Base-by-base conservation (phyloP, 2,329 filamentous ascomycete species). In the Microsporum audouinii region DNA sequence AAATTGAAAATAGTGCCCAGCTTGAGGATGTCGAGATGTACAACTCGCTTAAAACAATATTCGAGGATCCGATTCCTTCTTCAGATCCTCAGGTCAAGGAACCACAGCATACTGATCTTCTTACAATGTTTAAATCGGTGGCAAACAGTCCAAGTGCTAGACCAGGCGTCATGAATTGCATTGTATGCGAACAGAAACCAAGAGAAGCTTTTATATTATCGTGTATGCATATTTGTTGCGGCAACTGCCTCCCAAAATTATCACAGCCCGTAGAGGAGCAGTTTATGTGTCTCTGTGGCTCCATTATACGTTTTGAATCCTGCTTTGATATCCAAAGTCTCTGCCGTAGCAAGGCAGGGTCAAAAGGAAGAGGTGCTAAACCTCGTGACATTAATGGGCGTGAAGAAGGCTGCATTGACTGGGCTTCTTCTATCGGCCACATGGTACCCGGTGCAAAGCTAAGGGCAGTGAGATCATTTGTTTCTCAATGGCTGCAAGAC, bases 151-250 rank as follows among this genome's bases (percentile, higher is more conserved):
- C 49, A 27, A 17, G 34, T 5, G 31, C 17, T 1, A 67, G 76
- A 3, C 65, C 65, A 2, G 62, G 67, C 3, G 65, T 60, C 12
- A 43, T 66, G 0, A 64, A 67, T 2, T 84, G 82, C 66, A 65
- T 68, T 1, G 63, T 66, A 0, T 85, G 83, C 69, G 64, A 67
- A 1, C 65, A 67, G 27, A 57, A 68, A 0, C 79, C 0, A 65
- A 69, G 0, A 64, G 14, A 75, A 0, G 73, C 79, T 0, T 69
- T 27, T 23, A 74, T 7, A 71, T 81, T 34, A 81, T 81, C 75
- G 3, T 86, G 84, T 66, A 71, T 74, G 14, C 83, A 86, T 63
- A 68, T 84, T 3, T 82, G 82, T 64, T 86, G 84, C 68, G 61
- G 4, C 43, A 3, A 68, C 1, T 67, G 43, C 43, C 17, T 10